Percentiles rank a stretch among this genome's conserved stretches.
Conservation (phyloP, 768 basidiomycete genomes). For the Mycena olivaceomarginata region DNA sequence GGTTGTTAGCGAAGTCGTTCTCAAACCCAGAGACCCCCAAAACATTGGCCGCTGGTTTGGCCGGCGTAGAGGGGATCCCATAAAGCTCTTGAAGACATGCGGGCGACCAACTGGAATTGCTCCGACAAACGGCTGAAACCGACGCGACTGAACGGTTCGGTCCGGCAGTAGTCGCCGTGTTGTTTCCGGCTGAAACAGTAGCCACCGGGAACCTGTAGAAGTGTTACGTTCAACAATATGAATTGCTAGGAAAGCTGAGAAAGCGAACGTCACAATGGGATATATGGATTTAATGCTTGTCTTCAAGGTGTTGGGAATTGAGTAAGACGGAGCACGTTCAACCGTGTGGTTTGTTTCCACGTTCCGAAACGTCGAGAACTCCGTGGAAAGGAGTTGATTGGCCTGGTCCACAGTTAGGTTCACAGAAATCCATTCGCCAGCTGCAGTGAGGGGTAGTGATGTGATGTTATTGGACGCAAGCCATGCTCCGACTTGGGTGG, state of each 20-base stretch:
- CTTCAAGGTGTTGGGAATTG: neutral
- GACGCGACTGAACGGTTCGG: no score
- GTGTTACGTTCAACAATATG: no score
- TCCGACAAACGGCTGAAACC: neutral
- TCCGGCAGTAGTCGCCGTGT: no score
- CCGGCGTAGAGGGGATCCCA: neutral
- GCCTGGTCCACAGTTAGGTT: conserved; percentile 1
- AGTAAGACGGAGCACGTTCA: neutral
- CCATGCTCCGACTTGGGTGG: neutral
- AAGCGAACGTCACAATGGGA: conserved; percentile 9
- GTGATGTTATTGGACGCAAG: neutral
- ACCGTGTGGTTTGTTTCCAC: neutral
- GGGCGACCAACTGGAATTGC: neutral
- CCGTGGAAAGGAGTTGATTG: neutral
- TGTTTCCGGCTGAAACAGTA: no score
- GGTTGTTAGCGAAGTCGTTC: conserved; percentile 10
- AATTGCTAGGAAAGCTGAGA: neutral
- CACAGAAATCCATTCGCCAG: neutral
- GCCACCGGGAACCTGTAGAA: no score
- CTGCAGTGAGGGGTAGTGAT: neutral
- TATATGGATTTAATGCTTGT: neutral
- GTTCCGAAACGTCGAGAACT: conserved; percentile 7
- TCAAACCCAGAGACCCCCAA: conserved; percentile 5
- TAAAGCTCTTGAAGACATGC: neutral
- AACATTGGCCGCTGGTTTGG: neutral